Conservation (phyloP, 225 moss, liverwort and hornwort species). For the Physcomitrellopsis africana region DNA sequence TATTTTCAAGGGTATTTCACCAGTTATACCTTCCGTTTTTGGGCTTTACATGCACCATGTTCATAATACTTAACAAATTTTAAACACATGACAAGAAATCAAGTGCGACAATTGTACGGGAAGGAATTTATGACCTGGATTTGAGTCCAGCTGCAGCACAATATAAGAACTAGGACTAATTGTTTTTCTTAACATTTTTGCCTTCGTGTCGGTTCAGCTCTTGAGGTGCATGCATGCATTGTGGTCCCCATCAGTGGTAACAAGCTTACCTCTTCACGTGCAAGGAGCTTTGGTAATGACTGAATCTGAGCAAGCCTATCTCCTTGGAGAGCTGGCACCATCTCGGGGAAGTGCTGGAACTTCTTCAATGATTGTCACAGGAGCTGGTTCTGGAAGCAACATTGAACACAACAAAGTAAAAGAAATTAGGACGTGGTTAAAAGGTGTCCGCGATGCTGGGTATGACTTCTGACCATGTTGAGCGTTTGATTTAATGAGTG, state of each 20-base stretch:
- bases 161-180: neutral
- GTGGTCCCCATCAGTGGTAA: conserved; percentile 78
- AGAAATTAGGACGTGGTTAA: conserved; percentile 92
- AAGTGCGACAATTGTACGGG: neutral
- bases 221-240: conserved; percentile 93
- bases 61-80: too few relatives aligned
- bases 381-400: conserved; percentile 50
- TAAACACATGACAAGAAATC: neutral
- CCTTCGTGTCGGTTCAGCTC: conserved; percentile 54
- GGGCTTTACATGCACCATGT: neutral
- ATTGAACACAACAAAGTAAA: conserved; percentile 60
- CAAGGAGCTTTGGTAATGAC: conserved; percentile 89
- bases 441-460: conserved; percentile 97
- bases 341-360: conserved; percentile 51
- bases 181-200: neutral
- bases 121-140: neutral
- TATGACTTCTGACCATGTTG: conserved; percentile 38
- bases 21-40: neutral
- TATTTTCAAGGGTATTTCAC: neutral
- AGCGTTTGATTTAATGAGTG: conserved; percentile 3
- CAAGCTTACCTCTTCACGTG: conserved; percentile 68
- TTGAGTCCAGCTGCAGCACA: neutral
- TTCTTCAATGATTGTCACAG: conserved; percentile 52
- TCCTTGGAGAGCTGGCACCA: conserved; percentile 73
- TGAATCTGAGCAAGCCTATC: conserved; percentile 81